Conservation (phyloP, 306 rosid genomes). For the Carpinus fangiana region DNA sequence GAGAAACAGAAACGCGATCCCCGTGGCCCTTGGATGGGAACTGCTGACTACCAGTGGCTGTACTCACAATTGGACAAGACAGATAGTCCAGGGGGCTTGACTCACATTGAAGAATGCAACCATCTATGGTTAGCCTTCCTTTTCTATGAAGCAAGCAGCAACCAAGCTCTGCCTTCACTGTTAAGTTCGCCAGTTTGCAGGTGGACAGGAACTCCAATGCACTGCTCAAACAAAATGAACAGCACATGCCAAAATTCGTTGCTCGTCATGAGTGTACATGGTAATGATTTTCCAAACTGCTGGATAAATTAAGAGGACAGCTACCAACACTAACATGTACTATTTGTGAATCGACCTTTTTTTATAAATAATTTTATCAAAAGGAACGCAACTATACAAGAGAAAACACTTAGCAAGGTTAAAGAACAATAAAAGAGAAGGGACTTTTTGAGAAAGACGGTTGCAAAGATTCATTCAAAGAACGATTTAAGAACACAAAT, state of each 20-base stretch:
- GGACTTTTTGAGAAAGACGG: no score
- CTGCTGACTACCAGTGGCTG: conserved; percentile 46
- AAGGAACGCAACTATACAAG: no score
- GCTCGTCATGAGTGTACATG: conserved; percentile 17
- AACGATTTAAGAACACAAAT: no score
- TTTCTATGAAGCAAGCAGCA: conserved; percentile 91
- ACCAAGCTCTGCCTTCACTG: conserved; percentile 93
- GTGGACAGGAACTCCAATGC: conserved; percentile 87
- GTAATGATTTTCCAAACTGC: conserved; percentile 29
- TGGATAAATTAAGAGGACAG: conserved; percentile 15
- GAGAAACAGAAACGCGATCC: conserved; percentile 79
- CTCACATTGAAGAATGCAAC: conserved; percentile 89
- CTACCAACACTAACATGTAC: neutral
- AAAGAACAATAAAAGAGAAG: no score
- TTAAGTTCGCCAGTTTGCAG: conserved; percentile 83
- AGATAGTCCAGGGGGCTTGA: conserved; percentile 79
- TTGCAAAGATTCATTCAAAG: no score
- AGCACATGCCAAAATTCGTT: conserved; percentile 32
- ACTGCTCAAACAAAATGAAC: conserved; percentile 58
- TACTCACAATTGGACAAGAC: conserved; percentile 86
- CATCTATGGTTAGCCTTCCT: conserved; percentile 84
- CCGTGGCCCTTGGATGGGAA: conserved; percentile 48
- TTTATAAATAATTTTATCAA: no score
- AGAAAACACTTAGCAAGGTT: no score
- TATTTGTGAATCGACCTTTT: no score